Base-by-base conservation (phyloP, 1,284 basidiomycete genomes). In the Boletellus deceptivus region DNA sequence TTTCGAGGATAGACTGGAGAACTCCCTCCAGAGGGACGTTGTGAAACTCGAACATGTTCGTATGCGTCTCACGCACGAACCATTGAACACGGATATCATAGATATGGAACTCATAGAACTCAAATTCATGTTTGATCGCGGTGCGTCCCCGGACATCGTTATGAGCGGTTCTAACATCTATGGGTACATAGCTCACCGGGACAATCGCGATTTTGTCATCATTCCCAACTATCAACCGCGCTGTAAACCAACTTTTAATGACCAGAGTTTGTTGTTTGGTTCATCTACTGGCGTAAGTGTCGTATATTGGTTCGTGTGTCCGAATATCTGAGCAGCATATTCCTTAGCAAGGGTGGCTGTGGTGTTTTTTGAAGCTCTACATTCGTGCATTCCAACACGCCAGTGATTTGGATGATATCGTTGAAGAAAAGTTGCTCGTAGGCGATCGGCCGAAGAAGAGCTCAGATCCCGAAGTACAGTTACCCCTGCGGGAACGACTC, bases 51-150 rank as follows among this genome's bases (percentile, higher is more conserved):
- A 93, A 61, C 83, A 90, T 61, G 78, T 91, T 39, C 80, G 89
- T 47, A 91, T 92, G 84, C 80, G 86, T 34, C 70, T 91, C n/a
- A 73, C 83, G 0, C 86, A 90, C 53, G 90, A 91, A 61, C 71
- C 75, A 14, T 75, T 89, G 44, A 78, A 73, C 42, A 74, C 79
- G 4, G 86, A 90, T 54, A 70, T 88, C 38, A 75, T 88, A 50
- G 84, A 90, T 56, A 82, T 86, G 78, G 89, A 91, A 63, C 75
- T 91, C 44, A 86, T 90, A 53, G 89, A 91, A 59, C 72, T 91
- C 49, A 89, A 90, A 65, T 89, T 91, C 63, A 83, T 89, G 62
- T 89, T 90, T 62, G 84, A 89, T 62, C 81, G 88, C 47, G 72
- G 89, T 90, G 62, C 49, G 83, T 73, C 22, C 39, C 37, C 44